Percentiles rank a stretch among this genome's conserved stretches.
These are phyloP conservation scores for Saccharomycopsis guyanensis DNA, from an alignment of 805 yeast species.

Conservation along the genomic window DNA sequence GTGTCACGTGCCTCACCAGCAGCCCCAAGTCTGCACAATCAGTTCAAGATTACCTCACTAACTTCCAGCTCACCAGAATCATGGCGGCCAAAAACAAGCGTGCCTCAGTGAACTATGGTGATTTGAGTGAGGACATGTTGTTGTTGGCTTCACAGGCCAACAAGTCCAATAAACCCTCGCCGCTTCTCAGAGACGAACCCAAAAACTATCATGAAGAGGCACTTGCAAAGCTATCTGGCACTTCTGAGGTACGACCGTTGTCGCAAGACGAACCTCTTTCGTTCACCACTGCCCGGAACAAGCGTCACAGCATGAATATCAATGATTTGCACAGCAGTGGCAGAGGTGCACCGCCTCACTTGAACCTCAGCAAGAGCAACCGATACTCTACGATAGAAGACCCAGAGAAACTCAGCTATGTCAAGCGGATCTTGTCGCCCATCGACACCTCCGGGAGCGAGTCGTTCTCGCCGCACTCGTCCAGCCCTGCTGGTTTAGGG, in stretches of 20 bases:
- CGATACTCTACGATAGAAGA: slow-evolving; percentile 18
- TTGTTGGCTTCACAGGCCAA: slow-evolving; percentile 14
- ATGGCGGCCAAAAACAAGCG: slow-evolving; percentile 10
- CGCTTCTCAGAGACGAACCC: neutral
- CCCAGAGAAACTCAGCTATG: slow-evolving; percentile 9
- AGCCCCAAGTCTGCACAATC: too few species aligned
- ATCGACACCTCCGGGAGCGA: slow-evolving; percentile 16
- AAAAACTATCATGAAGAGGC: slow-evolving; percentile 19
- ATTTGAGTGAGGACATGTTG: slow-evolving; percentile 18
- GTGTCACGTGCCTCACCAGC: too few species aligned
- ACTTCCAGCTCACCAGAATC: neutral
- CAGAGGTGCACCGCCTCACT: neutral
- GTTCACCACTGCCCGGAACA: neutral
- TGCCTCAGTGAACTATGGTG: slow-evolving; percentile 20
- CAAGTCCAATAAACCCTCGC: slow-evolving; percentile 14
- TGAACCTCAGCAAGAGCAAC: slow-evolving; percentile 1
- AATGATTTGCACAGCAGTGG: neutral
- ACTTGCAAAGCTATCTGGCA: slow-evolving; percentile 15
- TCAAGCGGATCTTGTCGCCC: slow-evolving; percentile 6
- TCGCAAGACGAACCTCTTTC: slow-evolving; percentile 1
- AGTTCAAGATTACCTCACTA: too few species aligned
- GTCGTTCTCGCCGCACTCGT: slow-evolving; percentile 9
- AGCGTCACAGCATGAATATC: neutral
- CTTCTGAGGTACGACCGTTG: neutral
- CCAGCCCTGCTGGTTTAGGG: slow-evolving; percentile 14